Conservation (phyloP, 2,329 filamentous ascomycete genomes). For the Ceratocystis cacaofunesta region DNA sequence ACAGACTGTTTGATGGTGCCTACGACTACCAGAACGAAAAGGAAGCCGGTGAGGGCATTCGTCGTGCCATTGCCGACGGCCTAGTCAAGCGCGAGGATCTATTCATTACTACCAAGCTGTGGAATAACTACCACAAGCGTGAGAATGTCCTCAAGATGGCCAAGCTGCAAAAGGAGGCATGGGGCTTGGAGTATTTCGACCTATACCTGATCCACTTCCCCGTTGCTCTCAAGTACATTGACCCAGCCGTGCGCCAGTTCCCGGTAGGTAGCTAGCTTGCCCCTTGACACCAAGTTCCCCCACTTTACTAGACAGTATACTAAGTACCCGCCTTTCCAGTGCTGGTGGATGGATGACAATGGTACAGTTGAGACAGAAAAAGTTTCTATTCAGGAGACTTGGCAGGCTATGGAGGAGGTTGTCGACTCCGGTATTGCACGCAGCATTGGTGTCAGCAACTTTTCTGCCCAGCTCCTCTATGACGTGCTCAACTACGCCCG, state of each 20-base stretch:
- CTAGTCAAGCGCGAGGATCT: slow-evolving; percentile 57
- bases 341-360: too few species aligned
- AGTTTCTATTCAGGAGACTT: too few species aligned
- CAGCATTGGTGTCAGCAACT: slow-evolving; percentile 42
- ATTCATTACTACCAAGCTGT: slow-evolving; percentile 86
- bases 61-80: slow-evolving; percentile 63
- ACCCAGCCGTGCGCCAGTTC: slow-evolving; percentile 63
- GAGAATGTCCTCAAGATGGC: slow-evolving; percentile 62
- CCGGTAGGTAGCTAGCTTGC: slow-evolving; percentile 38
- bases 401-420: too few species aligned
- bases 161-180: slow-evolving; percentile 65
- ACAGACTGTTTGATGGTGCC: slow-evolving; percentile 46
- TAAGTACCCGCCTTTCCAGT: too few species aligned
- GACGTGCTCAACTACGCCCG: slow-evolving; percentile 66
- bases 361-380: too few species aligned
- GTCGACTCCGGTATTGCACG: too few species aligned
- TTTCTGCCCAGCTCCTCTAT: slow-evolving; percentile 62
- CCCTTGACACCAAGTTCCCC: neutral
- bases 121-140: slow-evolving; percentile 79
- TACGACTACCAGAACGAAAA: slow-evolving; percentile 72
- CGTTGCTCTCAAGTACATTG: slow-evolving; percentile 70
- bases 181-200: slow-evolving; percentile 80
- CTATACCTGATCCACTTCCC: slow-evolving; percentile 85
- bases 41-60: slow-evolving; percentile 61
- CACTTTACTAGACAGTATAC: too few species aligned